Base-by-base conservation (phyloP, 2,329 filamentous ascomycete species). In the Bipolaris sorokiniana region DNA sequence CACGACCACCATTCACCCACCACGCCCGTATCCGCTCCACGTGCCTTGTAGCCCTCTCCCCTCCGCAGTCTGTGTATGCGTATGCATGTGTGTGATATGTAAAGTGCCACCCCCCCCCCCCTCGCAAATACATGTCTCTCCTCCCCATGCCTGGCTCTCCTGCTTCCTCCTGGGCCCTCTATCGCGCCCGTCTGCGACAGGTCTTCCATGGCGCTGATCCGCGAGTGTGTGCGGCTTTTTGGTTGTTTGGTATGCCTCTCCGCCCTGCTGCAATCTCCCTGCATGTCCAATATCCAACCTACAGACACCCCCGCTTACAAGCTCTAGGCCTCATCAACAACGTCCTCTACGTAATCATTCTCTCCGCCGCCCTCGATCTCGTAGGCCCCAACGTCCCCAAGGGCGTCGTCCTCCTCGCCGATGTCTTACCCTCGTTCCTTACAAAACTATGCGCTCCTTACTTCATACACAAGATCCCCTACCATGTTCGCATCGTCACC, bases 301-400 rank as follows among this genome's bases (percentile, higher is more conserved):
- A 33, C 31, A 23, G 23, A 41, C 41, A n/a, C 15, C 44, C 45
- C 13, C 36, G 15, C 42, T 58, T 58, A 50, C 63, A 53, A 44
- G 7, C 23, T 22, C 70, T 3, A 94, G 91, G 91, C 50, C 81
- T 95, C 16, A 95, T 98, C 75, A 98, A 99, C 79, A 98, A 98
- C 80, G 91, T 98, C 66, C 90, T 97, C 79, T 98, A 97, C 78
- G 94, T 98, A 54, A 91, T 98, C 76, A 95, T 98, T 73, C 89
- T 99, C 70, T 96, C 92, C 28, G 91, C 95, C 34, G 95, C 95
- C 3, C 90, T 97, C 69, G 95, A 99, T 72, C 90, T 99, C 60
- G 95, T 98, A 67, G 94, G 94, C 34, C 89, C 91, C 31, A 76
- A 82, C 63, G 83, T 97, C 1, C 95, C 95, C 48, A 98, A 98